phyloP scores from a whole-genome alignment of 805 yeast species.

The Torulaspora franciscae region DNA sequence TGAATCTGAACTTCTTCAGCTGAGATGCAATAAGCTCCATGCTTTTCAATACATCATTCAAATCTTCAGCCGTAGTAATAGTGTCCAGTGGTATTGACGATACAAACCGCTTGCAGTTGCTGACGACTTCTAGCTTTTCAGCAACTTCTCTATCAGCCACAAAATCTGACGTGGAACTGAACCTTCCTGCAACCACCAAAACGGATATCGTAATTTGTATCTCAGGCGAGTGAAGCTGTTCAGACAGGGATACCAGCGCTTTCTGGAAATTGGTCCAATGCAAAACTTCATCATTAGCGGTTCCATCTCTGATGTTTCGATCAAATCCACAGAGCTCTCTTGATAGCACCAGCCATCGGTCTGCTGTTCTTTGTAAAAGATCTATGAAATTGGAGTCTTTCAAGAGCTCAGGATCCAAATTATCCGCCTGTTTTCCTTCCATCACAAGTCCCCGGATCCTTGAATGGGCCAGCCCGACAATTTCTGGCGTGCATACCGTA shows the following conservation, averaged over 20 bases:
- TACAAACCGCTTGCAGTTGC: slow-evolving; percentile 56
- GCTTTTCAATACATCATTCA: slow-evolving; percentile 44
- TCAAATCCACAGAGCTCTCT: slow-evolving; percentile 45
- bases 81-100: slow-evolving; percentile 67
- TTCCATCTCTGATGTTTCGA: slow-evolving; percentile 49
- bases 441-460: slow-evolving; percentile 40
- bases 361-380: slow-evolving; percentile 61
- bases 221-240: slow-evolving; percentile 52
- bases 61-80: slow-evolving; percentile 43
- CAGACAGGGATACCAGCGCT: slow-evolving; percentile 50
- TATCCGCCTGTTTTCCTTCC: slow-evolving; percentile 31
- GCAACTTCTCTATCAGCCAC: slow-evolving; percentile 64
- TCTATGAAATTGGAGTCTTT: slow-evolving; percentile 58
- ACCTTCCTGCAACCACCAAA: slow-evolving; percentile 66
- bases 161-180: slow-evolving; percentile 71
- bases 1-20: slow-evolving; percentile 55
- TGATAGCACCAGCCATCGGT: slow-evolving; percentile 66
- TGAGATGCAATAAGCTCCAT: slow-evolving; percentile 51
- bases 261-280: slow-evolving; percentile 75
- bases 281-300: slow-evolving; percentile 58
- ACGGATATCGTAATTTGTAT: slow-evolving; percentile 55
- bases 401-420: slow-evolving; percentile 37
- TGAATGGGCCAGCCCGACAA: slow-evolving; percentile 50
- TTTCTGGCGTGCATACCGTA: slow-evolving; percentile 62
- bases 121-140: slow-evolving; percentile 48